Evolutionary conservation across 345 rosid species (phyloP).

Genomic region (Moringa oleifera): DNA sequence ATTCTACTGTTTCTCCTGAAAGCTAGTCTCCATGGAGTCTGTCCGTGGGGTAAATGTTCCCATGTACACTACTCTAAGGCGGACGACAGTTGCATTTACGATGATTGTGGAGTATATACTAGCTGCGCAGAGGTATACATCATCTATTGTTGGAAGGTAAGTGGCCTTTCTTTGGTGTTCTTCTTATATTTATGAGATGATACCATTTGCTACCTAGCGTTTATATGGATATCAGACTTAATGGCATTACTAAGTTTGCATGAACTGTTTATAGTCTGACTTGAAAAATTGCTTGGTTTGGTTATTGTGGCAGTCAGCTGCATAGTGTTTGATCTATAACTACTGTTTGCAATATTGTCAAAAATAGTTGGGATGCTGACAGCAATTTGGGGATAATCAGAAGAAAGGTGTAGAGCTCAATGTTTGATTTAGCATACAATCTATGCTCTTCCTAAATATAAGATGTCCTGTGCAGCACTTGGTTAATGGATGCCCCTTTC

Average conservation of each 20-base stretch:
- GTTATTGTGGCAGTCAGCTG: background rate
- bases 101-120: conserved; percentile 85
- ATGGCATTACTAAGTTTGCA: too few species aligned
- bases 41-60: conserved; percentile 98
- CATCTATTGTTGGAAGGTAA: conserved; percentile 80
- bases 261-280: background rate
- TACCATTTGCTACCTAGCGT: background rate
- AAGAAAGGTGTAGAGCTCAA: background rate
- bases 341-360: background rate
- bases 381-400: background rate
- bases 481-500: background rate
- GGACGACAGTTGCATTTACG: conserved; percentile 91
- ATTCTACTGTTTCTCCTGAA: conserved; percentile 32
- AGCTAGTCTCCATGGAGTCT: conserved; percentile 92
- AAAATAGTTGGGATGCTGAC: background rate
- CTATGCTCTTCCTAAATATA: background rate
- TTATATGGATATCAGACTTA: background rate
- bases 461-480: background rate
- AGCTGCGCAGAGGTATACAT: conserved; percentile 70
- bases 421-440: background rate
- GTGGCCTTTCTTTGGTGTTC: background rate
- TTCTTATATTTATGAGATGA: background rate
- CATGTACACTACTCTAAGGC: conserved; percentile 97
- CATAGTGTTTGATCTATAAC: background rate
- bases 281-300: background rate